Evolutionary conservation across 1,139 yeast genomes (phyloP), one percentile per base, ranked within the genome.

Genomic region (Hansenula sp.): DNA sequence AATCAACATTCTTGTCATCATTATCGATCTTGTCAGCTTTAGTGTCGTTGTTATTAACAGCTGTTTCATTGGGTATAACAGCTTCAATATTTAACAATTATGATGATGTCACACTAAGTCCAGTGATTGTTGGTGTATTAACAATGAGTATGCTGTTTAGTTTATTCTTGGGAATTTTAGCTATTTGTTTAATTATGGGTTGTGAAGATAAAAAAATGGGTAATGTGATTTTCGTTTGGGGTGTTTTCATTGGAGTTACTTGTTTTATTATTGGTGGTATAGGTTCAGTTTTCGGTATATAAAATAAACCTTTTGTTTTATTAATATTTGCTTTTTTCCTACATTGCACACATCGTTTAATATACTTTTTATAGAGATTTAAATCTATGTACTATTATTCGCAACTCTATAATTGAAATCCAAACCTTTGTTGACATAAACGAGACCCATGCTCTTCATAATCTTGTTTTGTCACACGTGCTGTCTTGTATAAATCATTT

Each of bases 381-480:
- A n/a, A n/a, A n/a, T n/a, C n/a, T n/a, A n/a, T n/a, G n/a, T n/a
- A n/a, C n/a, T n/a, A n/a, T n/a, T n/a, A n/a, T n/a, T n/a, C n/a
- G n/a, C n/a, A n/a, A n/a, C n/a, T 17, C 37, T 37, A 55, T 38
- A 62, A 55, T 51, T 71, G 77, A 53, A 75, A 81, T 2, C 89
- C 89, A 66, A 84, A 83, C 55, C 83, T 82, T 50, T 79, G 76
- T 50, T 79, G 85, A 33, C 86, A 78, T 82, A 88, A 82, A 49
- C 82, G 85, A 14, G 82, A 72, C 0, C 97, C 97, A 56, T 86
- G 84, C 61, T 90, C 97, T 52, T 78, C 73, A 56, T 89, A 90
- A 42, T 90, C 97, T 45, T 79, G 78, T 46, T 79, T 77, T 1
- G 94, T 73, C 20, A 90, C 79, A 45, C 78, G 71, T 9, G 83